Conservation (phyloP, 1,284 basidiomycete species). For the Naganishia liquefaciens region DNA sequence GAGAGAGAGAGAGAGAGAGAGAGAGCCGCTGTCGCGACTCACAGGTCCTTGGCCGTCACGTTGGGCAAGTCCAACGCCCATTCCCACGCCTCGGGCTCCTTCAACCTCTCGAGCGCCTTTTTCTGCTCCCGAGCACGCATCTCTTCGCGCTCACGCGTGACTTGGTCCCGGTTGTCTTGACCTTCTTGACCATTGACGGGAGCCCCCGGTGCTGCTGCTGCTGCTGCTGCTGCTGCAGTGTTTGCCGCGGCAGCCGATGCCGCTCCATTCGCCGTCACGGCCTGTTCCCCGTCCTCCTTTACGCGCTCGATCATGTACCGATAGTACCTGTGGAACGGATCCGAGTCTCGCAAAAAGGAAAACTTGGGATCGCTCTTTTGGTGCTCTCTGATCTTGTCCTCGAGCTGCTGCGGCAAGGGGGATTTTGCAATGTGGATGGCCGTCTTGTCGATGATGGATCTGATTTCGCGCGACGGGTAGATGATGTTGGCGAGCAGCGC, state of each 20-base stretch:
- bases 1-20: slow-evolving; percentile 6
- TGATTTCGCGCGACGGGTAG: slow-evolving; percentile 87
- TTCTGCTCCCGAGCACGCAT: slow-evolving; percentile 53
- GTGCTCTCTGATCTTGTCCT: slow-evolving; percentile 91
- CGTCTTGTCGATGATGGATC: slow-evolving; percentile 97
- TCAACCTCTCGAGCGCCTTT: slow-evolving; percentile 57
- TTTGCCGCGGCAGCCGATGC: slow-evolving; percentile 45
- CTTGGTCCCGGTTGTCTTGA: slow-evolving; percentile 34
- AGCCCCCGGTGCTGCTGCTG: slow-evolving; percentile 49
- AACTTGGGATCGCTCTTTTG: slow-evolving; percentile 94
- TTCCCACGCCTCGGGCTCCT: slow-evolving; percentile 78
- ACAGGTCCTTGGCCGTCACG: slow-evolving; percentile 88
- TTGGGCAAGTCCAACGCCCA: slow-evolving; percentile 88
- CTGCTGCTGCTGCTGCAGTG: slow-evolving; percentile 41
- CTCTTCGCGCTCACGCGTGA: slow-evolving; percentile 52
- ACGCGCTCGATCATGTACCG: slow-evolving; percentile 77
- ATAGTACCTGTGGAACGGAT: slow-evolving; percentile 97
- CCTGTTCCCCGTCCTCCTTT: slow-evolving; percentile 66
- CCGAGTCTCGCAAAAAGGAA: slow-evolving; percentile 85
- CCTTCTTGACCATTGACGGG: slow-evolving; percentile 49
- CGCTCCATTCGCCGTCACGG: slow-evolving; percentile 46
- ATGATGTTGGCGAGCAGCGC: slow-evolving; percentile 79
- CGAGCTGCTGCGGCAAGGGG: slow-evolving; percentile 82
- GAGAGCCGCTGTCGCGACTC: slow-evolving; percentile 50
- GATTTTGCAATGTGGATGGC: slow-evolving; percentile 90